phyloP scores from a whole-genome alignment of 371 early-diverging fungal species.

The Mucor saturninus region DNA sequence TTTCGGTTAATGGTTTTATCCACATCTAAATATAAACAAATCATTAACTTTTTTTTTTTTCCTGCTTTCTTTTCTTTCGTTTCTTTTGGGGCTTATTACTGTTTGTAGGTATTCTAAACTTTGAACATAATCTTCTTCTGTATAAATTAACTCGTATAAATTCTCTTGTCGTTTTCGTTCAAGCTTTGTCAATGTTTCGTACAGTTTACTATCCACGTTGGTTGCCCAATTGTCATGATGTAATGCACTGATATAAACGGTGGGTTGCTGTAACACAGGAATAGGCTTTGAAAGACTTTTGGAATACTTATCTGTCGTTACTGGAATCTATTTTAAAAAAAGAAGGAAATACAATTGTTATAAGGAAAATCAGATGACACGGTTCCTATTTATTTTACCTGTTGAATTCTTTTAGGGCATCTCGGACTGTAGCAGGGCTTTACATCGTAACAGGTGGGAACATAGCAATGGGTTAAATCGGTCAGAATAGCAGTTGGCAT shows the following conservation, averaged over 20 bases:
- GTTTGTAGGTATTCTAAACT: slow-evolving; percentile 60
- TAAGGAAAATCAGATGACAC: not conserved
- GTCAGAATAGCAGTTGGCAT: slow-evolving; percentile 64
- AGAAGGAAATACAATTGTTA: not conserved
- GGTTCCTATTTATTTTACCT: slow-evolving; percentile 11
- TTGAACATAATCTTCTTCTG: slow-evolving; percentile 88
- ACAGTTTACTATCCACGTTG: slow-evolving; percentile 67
- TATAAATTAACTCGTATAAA: slow-evolving; percentile 90
- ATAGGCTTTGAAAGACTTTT: not conserved
- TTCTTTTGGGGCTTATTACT: slow-evolving; percentile 9
- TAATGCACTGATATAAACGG: not conserved
- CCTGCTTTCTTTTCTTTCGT: not conserved
- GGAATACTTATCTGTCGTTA: not conserved
- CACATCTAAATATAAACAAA: slow-evolving; percentile 59
- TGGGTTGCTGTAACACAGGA: not conserved
- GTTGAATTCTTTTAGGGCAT: slow-evolving; percentile 63
- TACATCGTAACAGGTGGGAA: slow-evolving; percentile 66
- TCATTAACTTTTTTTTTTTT: not conserved
- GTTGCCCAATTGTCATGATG: slow-evolving; percentile 60
- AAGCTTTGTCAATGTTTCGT: slow-evolving; percentile 66
- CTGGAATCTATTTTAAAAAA: slow-evolving; percentile 1
- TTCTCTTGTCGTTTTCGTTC: slow-evolving; percentile 93
- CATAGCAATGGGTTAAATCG: slow-evolving; percentile 72
- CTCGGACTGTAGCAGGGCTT: slow-evolving; percentile 69
- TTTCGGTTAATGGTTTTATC: slow-evolving; percentile 73